phyloP scores from a whole-genome alignment of 2,329 filamentous ascomycete genomes.

The Pochonia chlamydosporia region DNA sequence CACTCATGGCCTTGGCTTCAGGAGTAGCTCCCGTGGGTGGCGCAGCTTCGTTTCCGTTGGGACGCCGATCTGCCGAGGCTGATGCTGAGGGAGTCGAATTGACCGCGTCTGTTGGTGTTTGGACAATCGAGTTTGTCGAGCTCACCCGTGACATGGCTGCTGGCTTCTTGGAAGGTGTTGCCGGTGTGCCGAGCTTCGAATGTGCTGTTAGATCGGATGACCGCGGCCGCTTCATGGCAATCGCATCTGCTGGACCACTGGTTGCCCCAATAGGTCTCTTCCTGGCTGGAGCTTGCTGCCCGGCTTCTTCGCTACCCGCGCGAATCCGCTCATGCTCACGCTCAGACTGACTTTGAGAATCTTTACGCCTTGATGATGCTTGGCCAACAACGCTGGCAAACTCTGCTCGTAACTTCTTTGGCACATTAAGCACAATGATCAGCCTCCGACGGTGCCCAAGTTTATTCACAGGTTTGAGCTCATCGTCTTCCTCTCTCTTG shows the following conservation, averaged over 20 bases:
- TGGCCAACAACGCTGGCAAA: slow-evolving; percentile 40
- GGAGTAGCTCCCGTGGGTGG: slow-evolving; percentile 14
- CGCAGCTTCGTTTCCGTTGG: slow-evolving; percentile 26
- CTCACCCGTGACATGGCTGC: slow-evolving; percentile 47
- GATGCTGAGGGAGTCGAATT: slow-evolving; percentile 24
- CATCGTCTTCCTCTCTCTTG: slow-evolving; percentile 27
- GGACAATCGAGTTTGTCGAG: slow-evolving; percentile 46
- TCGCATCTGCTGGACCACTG: slow-evolving; percentile 29
- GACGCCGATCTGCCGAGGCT: slow-evolving; percentile 16
- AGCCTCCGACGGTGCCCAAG: slow-evolving; percentile 21
- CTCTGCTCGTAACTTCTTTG: slow-evolving; percentile 38
- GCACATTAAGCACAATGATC: slow-evolving; percentile 44
- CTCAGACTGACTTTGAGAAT: slow-evolving; percentile 19
- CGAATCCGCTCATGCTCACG: slow-evolving; percentile 18
- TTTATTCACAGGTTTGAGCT: slow-evolving; percentile 6
- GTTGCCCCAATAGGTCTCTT: slow-evolving; percentile 41
- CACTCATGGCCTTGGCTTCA: slow-evolving; percentile 23
- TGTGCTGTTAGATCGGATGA: slow-evolving; percentile 33
- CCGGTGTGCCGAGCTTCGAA: slow-evolving; percentile 31
- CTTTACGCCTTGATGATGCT: slow-evolving; percentile 33
- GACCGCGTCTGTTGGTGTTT: slow-evolving; percentile 43
- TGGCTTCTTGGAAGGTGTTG: slow-evolving; percentile 47
- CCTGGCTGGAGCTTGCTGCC: slow-evolving; percentile 29
- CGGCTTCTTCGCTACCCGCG: slow-evolving; percentile 38
- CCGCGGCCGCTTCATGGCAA: slow-evolving; percentile 36